These are phyloP conservation scores for Ruellia speciosa DNA, from an alignment of 305 asterid species.

Conservation along the genomic window DNA sequence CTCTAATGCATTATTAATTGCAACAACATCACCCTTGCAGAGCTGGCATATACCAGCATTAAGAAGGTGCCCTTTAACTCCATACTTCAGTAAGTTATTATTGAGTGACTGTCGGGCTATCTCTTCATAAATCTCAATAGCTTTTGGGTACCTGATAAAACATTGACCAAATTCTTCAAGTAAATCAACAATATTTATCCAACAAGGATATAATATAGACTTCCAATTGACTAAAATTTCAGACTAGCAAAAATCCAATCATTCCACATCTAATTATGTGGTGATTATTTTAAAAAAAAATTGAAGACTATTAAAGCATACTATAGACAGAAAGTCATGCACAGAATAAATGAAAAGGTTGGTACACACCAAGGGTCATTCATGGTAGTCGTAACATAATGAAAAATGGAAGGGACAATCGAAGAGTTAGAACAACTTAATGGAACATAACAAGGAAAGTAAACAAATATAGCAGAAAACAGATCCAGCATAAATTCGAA, in stretches of 20 bases:
- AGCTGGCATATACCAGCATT: conserved; percentile 85
- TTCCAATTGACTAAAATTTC: conserved; percentile 9
- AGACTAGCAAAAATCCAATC: not conserved
- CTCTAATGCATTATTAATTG: conserved; percentile 67
- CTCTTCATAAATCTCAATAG: conserved; percentile 70
- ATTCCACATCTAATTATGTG: not conserved
- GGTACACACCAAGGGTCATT: not conserved
- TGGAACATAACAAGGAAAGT: not conserved
- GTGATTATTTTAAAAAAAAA: too few relatives aligned
- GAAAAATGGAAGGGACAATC: not conserved
- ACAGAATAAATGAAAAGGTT: not conserved
- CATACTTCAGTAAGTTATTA: conserved; percentile 69
- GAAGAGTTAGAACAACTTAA: not conserved
- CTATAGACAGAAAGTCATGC: not conserved
- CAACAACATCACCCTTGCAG: conserved; percentile 64
- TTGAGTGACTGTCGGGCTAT: conserved; percentile 64
- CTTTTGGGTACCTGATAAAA: conserved; percentile 50
- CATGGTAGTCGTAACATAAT: not conserved
- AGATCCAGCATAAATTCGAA: too few relatives aligned
- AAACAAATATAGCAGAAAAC: too few relatives aligned
- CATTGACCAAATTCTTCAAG: conserved; percentile 16
- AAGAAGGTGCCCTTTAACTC: conserved; percentile 82
- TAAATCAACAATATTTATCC: conserved; percentile 6
- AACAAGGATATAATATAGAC: conserved; percentile 9
- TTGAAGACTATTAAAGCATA: too few relatives aligned